Evolutionary conservation across 345 rosid genomes (phyloP).

Genomic region (Arabidopsis thaliana): TAIR10.1 NC_003076.8:25501501-25502000

Average conservation of each 20-base stretch:
- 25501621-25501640: constrained; percentile 76
- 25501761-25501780: not conserved
- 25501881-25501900: constrained; percentile 85
- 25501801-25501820: constrained; percentile 71
- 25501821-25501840: constrained; percentile 84
- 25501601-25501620: constrained; percentile 86
- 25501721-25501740: constrained; percentile 50
- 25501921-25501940: constrained; percentile 87
- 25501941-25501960: constrained; percentile 80
- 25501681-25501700: constrained; percentile 89
- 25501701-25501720: constrained; percentile 81
- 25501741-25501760: constrained; percentile 12
- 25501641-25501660: constrained; percentile 82
- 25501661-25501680: constrained; percentile 83
- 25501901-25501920: constrained; percentile 91
- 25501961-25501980: constrained; percentile 91
- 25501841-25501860: constrained; percentile 78
- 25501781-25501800: constrained; percentile 45
- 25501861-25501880: constrained; percentile 86
- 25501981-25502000: constrained; percentile 70
- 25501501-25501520: constrained; percentile 80
- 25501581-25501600: constrained; percentile 85
- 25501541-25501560: constrained; percentile 77
- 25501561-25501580: constrained; percentile 85
- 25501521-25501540: constrained; percentile 81